Evolutionary conservation across 768 basidiomycete genomes (phyloP), one percentile per base, ranked within the genome.

Genomic region (Lactifluus pinguis): DNA sequence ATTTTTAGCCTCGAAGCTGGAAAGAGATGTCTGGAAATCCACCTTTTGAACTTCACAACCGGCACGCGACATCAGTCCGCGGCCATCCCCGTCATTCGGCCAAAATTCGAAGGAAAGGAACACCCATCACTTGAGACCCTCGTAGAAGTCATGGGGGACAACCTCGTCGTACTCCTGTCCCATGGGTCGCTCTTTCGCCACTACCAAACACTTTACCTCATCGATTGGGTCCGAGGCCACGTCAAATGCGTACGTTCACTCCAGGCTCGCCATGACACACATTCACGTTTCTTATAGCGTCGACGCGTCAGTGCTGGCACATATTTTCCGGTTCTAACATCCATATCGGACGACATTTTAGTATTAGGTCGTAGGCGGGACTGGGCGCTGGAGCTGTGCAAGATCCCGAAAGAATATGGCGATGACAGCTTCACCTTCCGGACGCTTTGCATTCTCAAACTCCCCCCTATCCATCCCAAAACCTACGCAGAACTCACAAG

Each of bases 151-250:
- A 53, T 62, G 25, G 55, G 55, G 3, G 21, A 30, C 19, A 17
- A 53, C 38, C 50, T 62, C 49, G 49, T 57, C 19, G 55, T 62
- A 38, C 61, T 62, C 38, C 5, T 62, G 48, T 45, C 61, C 42
- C 61, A 62, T 19, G 48, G 41, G 19, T 49, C 54, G 3, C 39
- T 55, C 41, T 48, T 55, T 10, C 59, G 41, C 11, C 15, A 10
- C 8, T 45, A 57, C 32, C 51, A 62, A 38, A 53, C 61, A 1
- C 11, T 49, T 15, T 62, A 58, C 36, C 17, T 62, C 5, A 38
- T 57, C 21, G 45, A 57, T 34, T 53, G 61, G 50, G 30, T 48
- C 19, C 15, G 19, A 38, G 56, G 52, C 19, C 17, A 17, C 14
- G 49, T 53, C 30, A 21, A 34, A 53, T 49, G 30, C 34, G 52